Evolutionary conservation across 2,329 filamentous ascomycete genomes (phyloP), one percentile per base, ranked within the genome.

Genomic region (Colletotrichum eremochloae): DNA sequence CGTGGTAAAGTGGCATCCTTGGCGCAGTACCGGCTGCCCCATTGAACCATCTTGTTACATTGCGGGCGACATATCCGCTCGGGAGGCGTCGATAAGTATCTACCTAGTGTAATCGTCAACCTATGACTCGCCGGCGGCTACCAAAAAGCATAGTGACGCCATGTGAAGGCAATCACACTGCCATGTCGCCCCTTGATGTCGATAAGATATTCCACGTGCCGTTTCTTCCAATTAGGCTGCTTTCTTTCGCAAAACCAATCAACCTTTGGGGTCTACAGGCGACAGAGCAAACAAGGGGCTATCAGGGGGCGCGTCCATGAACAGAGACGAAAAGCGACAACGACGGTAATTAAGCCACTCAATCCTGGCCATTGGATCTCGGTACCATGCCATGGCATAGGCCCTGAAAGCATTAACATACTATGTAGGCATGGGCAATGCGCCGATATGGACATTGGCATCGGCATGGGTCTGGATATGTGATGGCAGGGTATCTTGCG

Each of bases 381-480:
- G n/a, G 53, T 55, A 31, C 20, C 33, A 40, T 36, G 52, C n/a
- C 24, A 12, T 12, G 31, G 18, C 53, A 40, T 36, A 29, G 24
- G 24, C 24, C 48, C n/a, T 29, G 31, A 3, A 36, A 31, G 18
- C 31, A 20, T 56, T 18, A 56, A n/a, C 18, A 14, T 38, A 24
- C 24, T 24, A 20, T 3, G 7, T 31, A 31, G 48, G 29, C 11
- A 57, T 33, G n/a, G 36, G 14, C 7, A 57, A 29, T 38, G 33
- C 46, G 46, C 14, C 12, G 48, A 15, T 6, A 53, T 53, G 50
- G 50, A 53, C 29, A 53, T 53, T 52, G 24, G 53, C 33, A 56
- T 56, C 53, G 53, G 53, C 53, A 38, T 24, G n/a, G n/a, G 55
- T 58, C 36, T 58, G 36, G 52, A 56, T 56, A n/a, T 56, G 52